These are phyloP conservation scores for Candida alai DNA, from an alignment of 805 yeast species.

Conservation along the genomic window DNA sequence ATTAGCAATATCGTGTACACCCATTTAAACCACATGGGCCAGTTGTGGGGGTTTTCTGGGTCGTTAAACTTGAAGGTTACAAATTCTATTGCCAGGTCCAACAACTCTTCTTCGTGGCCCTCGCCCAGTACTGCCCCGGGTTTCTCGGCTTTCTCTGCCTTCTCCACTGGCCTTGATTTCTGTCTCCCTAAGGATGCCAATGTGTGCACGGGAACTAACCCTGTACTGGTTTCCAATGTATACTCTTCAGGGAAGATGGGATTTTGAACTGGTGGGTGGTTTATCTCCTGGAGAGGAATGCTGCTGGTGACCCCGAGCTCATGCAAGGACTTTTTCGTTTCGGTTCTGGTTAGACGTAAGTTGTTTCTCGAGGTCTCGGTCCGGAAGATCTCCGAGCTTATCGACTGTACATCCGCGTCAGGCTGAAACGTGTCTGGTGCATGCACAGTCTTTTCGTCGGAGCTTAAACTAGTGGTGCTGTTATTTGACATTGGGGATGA, in stretches of 20 bases:
- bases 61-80: slow-evolving; percentile 79
- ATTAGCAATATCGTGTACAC: slow-evolving; percentile 65
- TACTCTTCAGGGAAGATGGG: slow-evolving; percentile 93
- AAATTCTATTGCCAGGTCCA: slow-evolving; percentile 71
- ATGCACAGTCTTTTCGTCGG: too few species aligned
- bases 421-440: slow-evolving; percentile 7
- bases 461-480: too few species aligned
- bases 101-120: slow-evolving; percentile 14
- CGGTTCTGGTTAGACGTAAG: slow-evolving; percentile 43
- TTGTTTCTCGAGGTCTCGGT: slow-evolving; percentile 1
- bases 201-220: slow-evolving; percentile 78
- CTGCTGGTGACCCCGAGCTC: slow-evolving; percentile 57
- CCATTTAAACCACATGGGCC: slow-evolving; percentile 61
- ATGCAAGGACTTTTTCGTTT: slow-evolving; percentile 66
- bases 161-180: slow-evolving; percentile 11
- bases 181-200: slow-evolving; percentile 63
- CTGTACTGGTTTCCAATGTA: slow-evolving; percentile 82
- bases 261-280: slow-evolving; percentile 43
- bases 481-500: too few species aligned
- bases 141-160: slow-evolving; percentile 8
- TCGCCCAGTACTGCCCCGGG: too few species aligned
- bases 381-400: slow-evolving; percentile 6
- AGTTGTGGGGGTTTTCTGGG: slow-evolving; percentile 88
- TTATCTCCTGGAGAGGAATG: slow-evolving; percentile 51
- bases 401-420: slow-evolving; percentile 4